Conservation (phyloP, 441 rosid genomes). For the Syzygium malaccense region DNA sequence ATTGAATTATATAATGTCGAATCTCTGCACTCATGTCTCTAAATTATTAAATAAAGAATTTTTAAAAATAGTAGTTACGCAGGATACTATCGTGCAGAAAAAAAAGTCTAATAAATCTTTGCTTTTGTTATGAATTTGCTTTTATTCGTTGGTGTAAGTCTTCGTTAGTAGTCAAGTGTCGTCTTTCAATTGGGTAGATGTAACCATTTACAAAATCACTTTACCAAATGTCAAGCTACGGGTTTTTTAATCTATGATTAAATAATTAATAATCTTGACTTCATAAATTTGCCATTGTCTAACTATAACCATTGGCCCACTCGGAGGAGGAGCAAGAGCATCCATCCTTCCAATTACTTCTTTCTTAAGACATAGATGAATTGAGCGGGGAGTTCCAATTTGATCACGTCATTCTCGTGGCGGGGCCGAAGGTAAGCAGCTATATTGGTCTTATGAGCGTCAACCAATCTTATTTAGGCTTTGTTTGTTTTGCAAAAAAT, state of each 20-base stretch:
- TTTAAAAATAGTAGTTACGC: background rate
- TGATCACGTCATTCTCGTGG: background rate
- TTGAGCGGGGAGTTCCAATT: background rate
- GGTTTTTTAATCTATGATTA: background rate
- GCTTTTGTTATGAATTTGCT: background rate
- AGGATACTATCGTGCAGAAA: background rate
- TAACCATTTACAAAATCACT: background rate
- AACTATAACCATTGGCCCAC: background rate
- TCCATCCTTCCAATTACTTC: background rate
- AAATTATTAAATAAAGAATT: background rate
- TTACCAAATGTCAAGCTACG: background rate
- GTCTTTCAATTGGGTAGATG: background rate
- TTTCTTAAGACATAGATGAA: background rate
- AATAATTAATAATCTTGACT: background rate
- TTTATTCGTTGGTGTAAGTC: background rate
- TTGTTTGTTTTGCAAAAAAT: background rate
- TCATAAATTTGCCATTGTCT: background rate
- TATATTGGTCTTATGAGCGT: background rate
- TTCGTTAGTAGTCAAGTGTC: background rate
- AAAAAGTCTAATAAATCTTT: background rate
- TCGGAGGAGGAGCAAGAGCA: background rate
- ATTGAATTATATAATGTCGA: background rate
- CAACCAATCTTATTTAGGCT: background rate
- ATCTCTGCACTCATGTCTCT: background rate
- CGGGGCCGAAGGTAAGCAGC: background rate